phyloP scores from a whole-genome alignment of 1,139 yeast species.

The Torulaspora globosa region DNA sequence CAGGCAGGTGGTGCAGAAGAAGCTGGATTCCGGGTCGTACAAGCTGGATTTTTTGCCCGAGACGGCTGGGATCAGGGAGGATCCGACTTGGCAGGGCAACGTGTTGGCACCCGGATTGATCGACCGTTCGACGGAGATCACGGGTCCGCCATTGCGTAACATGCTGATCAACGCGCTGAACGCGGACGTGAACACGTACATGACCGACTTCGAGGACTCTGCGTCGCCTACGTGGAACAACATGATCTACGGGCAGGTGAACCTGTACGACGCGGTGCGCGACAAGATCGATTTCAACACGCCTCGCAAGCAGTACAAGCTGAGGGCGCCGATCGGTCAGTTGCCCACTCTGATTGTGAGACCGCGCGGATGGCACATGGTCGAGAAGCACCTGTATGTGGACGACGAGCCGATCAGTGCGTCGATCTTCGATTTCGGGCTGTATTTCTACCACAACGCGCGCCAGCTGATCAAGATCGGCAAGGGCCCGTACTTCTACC shows the following conservation, averaged over 20 bases:
- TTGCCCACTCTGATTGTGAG: slow-evolving; percentile 72
- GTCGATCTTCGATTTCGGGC: slow-evolving; percentile 72
- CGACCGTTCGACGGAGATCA: slow-evolving; percentile 76
- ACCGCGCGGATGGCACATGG: slow-evolving; percentile 88
- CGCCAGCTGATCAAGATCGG: slow-evolving; percentile 54
- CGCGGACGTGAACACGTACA: slow-evolving; percentile 83
- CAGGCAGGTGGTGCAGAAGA: slow-evolving; percentile 56
- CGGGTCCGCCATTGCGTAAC: slow-evolving; percentile 86
- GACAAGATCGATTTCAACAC: slow-evolving; percentile 55
- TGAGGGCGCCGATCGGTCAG: slow-evolving; percentile 46
- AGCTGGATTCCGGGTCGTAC: slow-evolving; percentile 56
- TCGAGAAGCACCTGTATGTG: slow-evolving; percentile 63
- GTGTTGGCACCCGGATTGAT: slow-evolving; percentile 59
- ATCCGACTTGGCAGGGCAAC: slow-evolving; percentile 73
- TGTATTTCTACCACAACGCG: slow-evolving; percentile 70
- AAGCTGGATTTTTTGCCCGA: slow-evolving; percentile 59
- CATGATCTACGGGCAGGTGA: slow-evolving; percentile 84
- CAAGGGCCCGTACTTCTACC: slow-evolving; percentile 68
- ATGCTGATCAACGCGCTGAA: slow-evolving; percentile 93
- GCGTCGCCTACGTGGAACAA: slow-evolving; percentile 94
- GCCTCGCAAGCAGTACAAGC: slow-evolving; percentile 49
- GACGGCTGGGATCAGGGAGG: slow-evolving; percentile 61
- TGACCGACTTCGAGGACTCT: slow-evolving; percentile 95
- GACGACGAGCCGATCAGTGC: slow-evolving; percentile 77
- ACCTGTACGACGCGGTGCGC: slow-evolving; percentile 82